These are phyloP conservation scores for Streptanthus diversifolius DNA, from an alignment of 345 rosid genomes.

Conservation along the genomic window DNA sequence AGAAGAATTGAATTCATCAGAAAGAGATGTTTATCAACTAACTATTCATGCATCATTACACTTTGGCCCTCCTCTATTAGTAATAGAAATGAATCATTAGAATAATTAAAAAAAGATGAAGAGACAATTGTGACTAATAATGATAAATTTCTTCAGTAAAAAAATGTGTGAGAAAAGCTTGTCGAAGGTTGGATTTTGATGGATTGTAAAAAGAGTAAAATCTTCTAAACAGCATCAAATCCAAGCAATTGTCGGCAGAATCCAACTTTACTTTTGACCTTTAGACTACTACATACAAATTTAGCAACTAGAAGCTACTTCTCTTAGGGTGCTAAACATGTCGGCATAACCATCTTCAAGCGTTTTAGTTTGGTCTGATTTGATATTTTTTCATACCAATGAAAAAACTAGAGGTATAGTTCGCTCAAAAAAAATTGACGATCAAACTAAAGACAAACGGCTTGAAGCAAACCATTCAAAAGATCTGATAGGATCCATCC, in stretches of 20 bases:
- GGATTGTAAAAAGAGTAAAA: neutral
- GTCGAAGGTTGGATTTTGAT: slow-evolving; percentile 5
- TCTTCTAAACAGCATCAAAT: slow-evolving; percentile 25
- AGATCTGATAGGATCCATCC: neutral
- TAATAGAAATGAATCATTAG: slow-evolving; percentile 11
- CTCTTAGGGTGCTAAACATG: slow-evolving; percentile 5
- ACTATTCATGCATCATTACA: slow-evolving; percentile 25
- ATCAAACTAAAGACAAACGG: neutral
- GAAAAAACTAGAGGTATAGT: neutral
- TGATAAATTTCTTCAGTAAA: slow-evolving; percentile 14
- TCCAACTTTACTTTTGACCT: slow-evolving; percentile 26
- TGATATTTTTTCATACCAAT: neutral
- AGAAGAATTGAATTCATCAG: slow-evolving; percentile 4
- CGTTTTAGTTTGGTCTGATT: neutral
- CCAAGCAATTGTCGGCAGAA: slow-evolving; percentile 30
- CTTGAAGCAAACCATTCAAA: neutral
- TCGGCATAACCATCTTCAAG: slow-evolving; percentile 11
- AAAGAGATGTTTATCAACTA: slow-evolving; percentile 34
- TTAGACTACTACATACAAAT: slow-evolving; percentile 6
- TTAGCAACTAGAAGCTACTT: neutral
- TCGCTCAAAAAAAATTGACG: neutral
- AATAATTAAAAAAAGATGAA: slow-evolving; percentile 12
- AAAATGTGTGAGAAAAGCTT: slow-evolving; percentile 14
- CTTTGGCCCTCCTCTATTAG: slow-evolving; percentile 20
- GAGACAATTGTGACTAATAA: slow-evolving; percentile 16